phyloP scores from a whole-genome alignment of 2,329 filamentous ascomycete genomes.

The Proliferodiscus dingleyae region DNA sequence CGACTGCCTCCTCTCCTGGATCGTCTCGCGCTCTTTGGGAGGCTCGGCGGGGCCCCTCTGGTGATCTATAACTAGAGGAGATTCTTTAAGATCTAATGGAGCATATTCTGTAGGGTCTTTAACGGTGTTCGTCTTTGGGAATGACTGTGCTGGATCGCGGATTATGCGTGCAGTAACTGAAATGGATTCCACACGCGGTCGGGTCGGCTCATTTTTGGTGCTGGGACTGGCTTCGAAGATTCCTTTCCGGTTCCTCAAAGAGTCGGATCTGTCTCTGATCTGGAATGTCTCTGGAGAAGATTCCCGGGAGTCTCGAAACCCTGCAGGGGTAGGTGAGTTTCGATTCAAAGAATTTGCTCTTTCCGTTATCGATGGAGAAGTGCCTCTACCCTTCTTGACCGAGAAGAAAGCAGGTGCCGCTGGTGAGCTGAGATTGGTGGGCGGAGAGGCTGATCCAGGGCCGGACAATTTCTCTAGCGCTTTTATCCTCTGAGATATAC shows the following conservation, averaged over 20 bases:
- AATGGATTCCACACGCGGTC: constrained; percentile 65
- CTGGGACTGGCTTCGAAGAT: constrained; percentile 19
- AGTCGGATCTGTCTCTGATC: constrained; percentile 27
- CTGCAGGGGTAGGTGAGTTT: constrained; percentile 32
- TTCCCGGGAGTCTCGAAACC: constrained; percentile 36
- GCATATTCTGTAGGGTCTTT: constrained; percentile 38
- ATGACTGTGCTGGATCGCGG: constrained; percentile 51
- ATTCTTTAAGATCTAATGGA: constrained; percentile 52
- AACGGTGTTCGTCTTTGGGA: constrained; percentile 39
- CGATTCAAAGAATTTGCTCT: constrained; percentile 33
- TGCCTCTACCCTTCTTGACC: constrained; percentile 43
- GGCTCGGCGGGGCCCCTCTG: constrained; percentile 35
- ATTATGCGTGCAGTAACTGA: constrained; percentile 84
- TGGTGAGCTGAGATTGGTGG: constrained; percentile 30
- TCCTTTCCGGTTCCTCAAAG: constrained; percentile 25
- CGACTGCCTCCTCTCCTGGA: constrained; percentile 45
- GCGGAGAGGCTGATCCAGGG: constrained; percentile 33
- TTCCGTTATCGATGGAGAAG: constrained; percentile 35
- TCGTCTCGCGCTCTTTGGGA: constrained; percentile 43
- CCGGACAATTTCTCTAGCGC: constrained; percentile 75
- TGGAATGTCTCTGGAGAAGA: constrained; percentile 41
- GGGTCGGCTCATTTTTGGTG: constrained; percentile 29
- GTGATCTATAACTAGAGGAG: constrained; percentile 54
- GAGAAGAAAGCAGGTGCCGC: constrained; percentile 54
- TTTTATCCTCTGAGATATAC: constrained; percentile 92